Percentiles rank a stretch among this genome's conserved stretches.
Evolutionary conservation across 352 stramenopile genomes (phyloP).

Genomic region (Globisporangium acanthophoron): DNA sequence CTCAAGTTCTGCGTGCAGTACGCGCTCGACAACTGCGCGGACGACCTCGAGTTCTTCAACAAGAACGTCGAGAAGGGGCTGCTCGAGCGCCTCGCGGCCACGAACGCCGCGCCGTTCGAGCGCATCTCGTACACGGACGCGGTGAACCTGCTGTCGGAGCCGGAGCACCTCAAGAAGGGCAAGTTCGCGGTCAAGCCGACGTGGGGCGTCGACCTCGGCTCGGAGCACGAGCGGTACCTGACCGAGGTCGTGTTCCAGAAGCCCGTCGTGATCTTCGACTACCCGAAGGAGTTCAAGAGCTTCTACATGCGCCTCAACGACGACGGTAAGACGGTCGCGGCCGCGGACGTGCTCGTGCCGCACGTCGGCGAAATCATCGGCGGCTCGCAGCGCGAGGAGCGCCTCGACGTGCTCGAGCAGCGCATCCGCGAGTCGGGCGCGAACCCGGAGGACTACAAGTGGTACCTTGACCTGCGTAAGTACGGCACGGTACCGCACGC

Average conservation of each 20-base stretch:
- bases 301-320: slow-evolving; percentile 99
- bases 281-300: slow-evolving; percentile 98
- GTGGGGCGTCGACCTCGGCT: slow-evolving; percentile 96
- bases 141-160: slow-evolving; percentile 88
- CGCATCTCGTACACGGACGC: slow-evolving; percentile 94
- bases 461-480: slow-evolving; percentile 97
- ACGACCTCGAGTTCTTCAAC: slow-evolving; percentile 95
- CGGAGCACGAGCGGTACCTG: slow-evolving; percentile 96
- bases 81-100: slow-evolving; percentile 46
- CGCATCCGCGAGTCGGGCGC: slow-evolving; percentile 65
- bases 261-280: slow-evolving; percentile 98
- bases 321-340: slow-evolving; percentile 95
- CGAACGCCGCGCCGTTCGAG: slow-evolving; percentile 49
- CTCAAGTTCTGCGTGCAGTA: slow-evolving; percentile 94
- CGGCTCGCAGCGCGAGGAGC: slow-evolving; percentile 95
- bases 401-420: slow-evolving; percentile 86
- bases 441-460: slow-evolving; percentile 90
- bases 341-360: slow-evolving; percentile 96
- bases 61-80: slow-evolving; percentile 90
- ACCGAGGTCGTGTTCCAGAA: slow-evolving; percentile 88
- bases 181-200: slow-evolving; percentile 88
- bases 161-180: slow-evolving; percentile 73
- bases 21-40: slow-evolving; percentile 88
- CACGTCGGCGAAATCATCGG: slow-evolving; percentile 97
- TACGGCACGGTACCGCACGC: slow-evolving; percentile 97